phyloP scores from a whole-genome alignment of 23 red algal species.

The Pyropia yezoensis region DNA sequence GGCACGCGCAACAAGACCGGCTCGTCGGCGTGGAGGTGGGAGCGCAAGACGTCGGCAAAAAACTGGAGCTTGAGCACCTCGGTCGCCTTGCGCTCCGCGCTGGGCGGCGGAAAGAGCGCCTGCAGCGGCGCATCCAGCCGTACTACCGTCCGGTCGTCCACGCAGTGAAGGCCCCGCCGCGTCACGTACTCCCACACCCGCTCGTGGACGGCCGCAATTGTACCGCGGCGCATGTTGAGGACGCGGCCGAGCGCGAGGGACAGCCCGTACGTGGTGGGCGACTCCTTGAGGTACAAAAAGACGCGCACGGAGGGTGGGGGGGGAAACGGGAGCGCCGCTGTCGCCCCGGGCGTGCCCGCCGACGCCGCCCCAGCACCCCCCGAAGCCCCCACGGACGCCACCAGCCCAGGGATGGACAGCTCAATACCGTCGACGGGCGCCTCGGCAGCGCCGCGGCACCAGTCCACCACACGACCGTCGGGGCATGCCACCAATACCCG shows the following conservation, averaged over 20 bases:
- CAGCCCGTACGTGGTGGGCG: conserved; percentile 40
- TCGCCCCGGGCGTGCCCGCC: no score
- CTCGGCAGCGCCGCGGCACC: conserved; percentile 56
- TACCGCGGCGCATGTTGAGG: conserved; percentile 50
- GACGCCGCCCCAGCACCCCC: no score
- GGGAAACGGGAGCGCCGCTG: no score
- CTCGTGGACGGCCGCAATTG: conserved; percentile 31
- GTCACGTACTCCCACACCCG: conserved; percentile 84
- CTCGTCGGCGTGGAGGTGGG: conserved; percentile 55
- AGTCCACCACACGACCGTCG: conserved; percentile 31
- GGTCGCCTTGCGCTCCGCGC: conserved; percentile 6
- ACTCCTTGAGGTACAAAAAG: conserved; percentile 54
- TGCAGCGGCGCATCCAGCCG: conserved; percentile 28
- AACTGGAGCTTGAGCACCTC: conserved; percentile 38
- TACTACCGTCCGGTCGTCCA: conserved; percentile 48
- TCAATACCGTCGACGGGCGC: conserved; percentile 74
- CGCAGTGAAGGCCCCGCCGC: conserved; percentile 54
- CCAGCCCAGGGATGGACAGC: conserved; percentile 35
- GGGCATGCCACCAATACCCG: no score
- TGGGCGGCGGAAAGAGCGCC: conserved; percentile 27
- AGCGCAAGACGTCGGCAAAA: conserved; percentile 45
- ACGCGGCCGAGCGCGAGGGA: conserved; percentile 60
- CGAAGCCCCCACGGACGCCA: conserved; percentile 21
- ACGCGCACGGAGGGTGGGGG: background rate
- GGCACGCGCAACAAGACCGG: conserved; percentile 44